Evolutionary conservation across 78 protist genomes (phyloP).

Genomic region (Bigelowiella natans): DNA sequence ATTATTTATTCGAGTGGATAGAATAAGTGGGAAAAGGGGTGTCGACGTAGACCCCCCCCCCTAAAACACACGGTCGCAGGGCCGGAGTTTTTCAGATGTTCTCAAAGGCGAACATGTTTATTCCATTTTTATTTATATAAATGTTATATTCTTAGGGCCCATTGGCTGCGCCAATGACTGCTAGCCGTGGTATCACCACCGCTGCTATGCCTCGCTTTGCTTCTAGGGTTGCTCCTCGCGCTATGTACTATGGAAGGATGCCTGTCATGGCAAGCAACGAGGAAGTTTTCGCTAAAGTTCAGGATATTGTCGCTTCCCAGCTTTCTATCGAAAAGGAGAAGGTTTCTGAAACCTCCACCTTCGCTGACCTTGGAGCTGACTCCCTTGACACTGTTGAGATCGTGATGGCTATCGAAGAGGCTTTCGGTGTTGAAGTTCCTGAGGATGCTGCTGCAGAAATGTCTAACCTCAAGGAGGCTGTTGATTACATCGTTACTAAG

Average conservation of each 20-base stretch:
- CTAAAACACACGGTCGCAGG: too few relatives aligned
- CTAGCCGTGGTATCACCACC: too few relatives aligned
- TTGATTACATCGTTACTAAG: not conserved
- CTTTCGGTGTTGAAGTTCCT: not conserved
- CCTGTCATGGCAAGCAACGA: not conserved
- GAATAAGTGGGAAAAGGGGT: too few relatives aligned
- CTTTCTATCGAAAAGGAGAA: not conserved
- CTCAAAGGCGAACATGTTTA: too few relatives aligned
- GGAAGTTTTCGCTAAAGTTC: not conserved
- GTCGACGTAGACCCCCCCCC: too few relatives aligned
- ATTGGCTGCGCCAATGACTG: too few relatives aligned
- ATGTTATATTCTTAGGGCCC: too few relatives aligned
- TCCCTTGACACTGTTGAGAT: conserved; percentile 12
- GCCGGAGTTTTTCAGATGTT: too few relatives aligned
- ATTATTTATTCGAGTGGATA: too few relatives aligned
- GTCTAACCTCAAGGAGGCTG: not conserved
- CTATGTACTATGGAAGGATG: not conserved
- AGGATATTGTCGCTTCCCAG: not conserved
- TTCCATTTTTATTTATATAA: too few relatives aligned
- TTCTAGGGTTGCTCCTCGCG: not conserved
- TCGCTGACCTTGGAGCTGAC: conserved; percentile 7
- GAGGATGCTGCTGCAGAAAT: not conserved
- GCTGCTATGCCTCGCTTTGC: not conserved
- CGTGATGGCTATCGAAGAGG: conserved; percentile 9
- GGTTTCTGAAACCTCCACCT: not conserved